Percentiles rank a stretch among this genome's conserved stretches.
Conservation (phyloP, 441 rosid species). For the Erodium trifolium region DNA sequence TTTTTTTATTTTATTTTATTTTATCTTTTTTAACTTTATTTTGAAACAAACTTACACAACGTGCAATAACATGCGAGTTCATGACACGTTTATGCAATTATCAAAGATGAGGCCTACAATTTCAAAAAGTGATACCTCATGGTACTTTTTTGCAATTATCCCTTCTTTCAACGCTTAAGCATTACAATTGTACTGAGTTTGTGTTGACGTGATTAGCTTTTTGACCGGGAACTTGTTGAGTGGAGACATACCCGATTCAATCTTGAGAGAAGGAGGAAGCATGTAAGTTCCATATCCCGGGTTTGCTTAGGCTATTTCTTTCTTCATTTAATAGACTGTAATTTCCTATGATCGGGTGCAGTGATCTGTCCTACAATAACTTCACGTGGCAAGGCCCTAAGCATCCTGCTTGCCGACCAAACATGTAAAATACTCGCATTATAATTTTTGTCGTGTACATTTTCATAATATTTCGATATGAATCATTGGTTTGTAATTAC, state of each 20-base stretch:
- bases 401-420: slow-evolving; percentile 48
- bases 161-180: too few species aligned
- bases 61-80: too few species aligned
- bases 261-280: slow-evolving; percentile 22
- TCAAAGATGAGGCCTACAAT: too few species aligned
- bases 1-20: too few species aligned
- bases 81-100: too few species aligned
- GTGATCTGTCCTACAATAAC: slow-evolving; percentile 87
- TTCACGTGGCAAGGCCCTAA: slow-evolving; percentile 56
- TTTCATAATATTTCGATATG: slow-evolving; percentile 11
- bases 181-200: too few species aligned
- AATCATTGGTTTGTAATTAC: not conserved
- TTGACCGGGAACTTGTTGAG: slow-evolving; percentile 29
- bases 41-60: too few species aligned
- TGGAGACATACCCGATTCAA: slow-evolving; percentile 29
- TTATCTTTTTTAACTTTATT: too few species aligned
- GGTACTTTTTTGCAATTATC: too few species aligned
- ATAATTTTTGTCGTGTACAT: not conserved
- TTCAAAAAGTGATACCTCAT: too few species aligned
- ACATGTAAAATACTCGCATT: slow-evolving; percentile 33
- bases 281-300: slow-evolving; percentile 24
- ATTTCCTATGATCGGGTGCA: slow-evolving; percentile 30
- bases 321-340: not conserved
- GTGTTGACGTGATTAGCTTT: slow-evolving; percentile 25
- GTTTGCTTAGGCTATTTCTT: too few species aligned